phyloP scores from a whole-genome alignment of 169 alveolate genomes.

The Plasmodium gaboni region DNA sequence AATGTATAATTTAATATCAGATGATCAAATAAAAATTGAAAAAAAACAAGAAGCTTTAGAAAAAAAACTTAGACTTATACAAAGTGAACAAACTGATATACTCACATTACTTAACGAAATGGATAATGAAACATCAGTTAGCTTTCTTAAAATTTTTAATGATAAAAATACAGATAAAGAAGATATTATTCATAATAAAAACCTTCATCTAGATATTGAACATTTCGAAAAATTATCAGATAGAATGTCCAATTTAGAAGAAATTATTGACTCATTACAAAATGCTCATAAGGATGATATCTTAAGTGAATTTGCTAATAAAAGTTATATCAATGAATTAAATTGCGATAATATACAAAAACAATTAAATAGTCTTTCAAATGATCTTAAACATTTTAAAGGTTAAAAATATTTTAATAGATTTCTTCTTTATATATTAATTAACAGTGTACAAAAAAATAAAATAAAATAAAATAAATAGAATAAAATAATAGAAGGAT shows the following conservation, averaged over 20 bases:
- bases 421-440: too few species aligned
- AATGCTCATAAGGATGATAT: slow-evolving; percentile 38
- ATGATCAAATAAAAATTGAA: slow-evolving; percentile 73
- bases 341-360: slow-evolving; percentile 63
- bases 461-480: slow-evolving; percentile 18
- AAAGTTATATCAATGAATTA: slow-evolving; percentile 47
- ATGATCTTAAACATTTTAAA: slow-evolving; percentile 12
- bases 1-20: slow-evolving; percentile 74
- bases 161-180: slow-evolving; percentile 56
- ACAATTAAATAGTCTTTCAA: slow-evolving; percentile 31
- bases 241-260: slow-evolving; percentile 55
- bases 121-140: slow-evolving; percentile 68
- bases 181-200: slow-evolving; percentile 62
- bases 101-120: slow-evolving; percentile 58
- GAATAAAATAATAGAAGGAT: not conserved
- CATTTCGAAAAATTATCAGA: slow-evolving; percentile 60
- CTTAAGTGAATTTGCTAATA: slow-evolving; percentile 34
- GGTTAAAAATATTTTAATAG: too few species aligned
- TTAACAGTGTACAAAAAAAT: too few species aligned
- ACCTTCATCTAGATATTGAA: slow-evolving; percentile 52
- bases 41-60: slow-evolving; percentile 72
- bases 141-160: slow-evolving; percentile 64
- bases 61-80: slow-evolving; percentile 73
- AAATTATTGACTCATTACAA: slow-evolving; percentile 45
- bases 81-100: slow-evolving; percentile 74